These are phyloP conservation scores for Conoideocrella luteorostrata DNA, from an alignment of 2,329 filamentous ascomycete species.

Conservation along the genomic window DNA sequence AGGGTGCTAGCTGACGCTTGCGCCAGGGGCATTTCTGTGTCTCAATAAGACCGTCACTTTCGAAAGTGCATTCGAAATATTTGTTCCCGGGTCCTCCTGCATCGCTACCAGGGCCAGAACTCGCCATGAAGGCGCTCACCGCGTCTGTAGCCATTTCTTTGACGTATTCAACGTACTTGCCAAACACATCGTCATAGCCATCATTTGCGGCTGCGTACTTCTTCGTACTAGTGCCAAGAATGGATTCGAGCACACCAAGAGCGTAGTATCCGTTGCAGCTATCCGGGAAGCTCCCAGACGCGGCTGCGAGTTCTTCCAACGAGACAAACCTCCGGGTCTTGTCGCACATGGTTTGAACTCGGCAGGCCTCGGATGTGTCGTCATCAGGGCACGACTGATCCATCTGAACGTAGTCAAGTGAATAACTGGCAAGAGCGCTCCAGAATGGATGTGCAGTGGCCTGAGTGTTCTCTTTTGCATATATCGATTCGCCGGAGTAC, in stretches of 20 bases:
- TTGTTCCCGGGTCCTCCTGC: background rate
- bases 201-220: slow-evolving; percentile 3
- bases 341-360: background rate
- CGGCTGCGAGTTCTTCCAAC: slow-evolving; percentile 1
- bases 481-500: background rate
- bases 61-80: slow-evolving; percentile 1
- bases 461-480: background rate
- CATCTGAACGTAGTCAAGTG: background rate
- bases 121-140: no score
- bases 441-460: background rate
- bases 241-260: background rate
- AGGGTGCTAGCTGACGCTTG: background rate
- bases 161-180: slow-evolving; percentile 1
- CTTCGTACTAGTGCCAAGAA: background rate
- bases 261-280: slow-evolving; percentile 2
- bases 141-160: no score
- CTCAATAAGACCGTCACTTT: background rate
- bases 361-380: background rate
- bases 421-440: background rate
- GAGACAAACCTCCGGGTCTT: slow-evolving; percentile 1
- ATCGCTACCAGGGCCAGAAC: no score
- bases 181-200: slow-evolving; percentile 7
- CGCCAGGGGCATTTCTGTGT: background rate
- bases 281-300: background rate
- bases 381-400: background rate